Percentiles rank a stretch among this genome's conserved stretches.
Conservation (phyloP, 1,284 basidiomycete species). For the Apiotrichum mycotoxinovorans region DNA sequence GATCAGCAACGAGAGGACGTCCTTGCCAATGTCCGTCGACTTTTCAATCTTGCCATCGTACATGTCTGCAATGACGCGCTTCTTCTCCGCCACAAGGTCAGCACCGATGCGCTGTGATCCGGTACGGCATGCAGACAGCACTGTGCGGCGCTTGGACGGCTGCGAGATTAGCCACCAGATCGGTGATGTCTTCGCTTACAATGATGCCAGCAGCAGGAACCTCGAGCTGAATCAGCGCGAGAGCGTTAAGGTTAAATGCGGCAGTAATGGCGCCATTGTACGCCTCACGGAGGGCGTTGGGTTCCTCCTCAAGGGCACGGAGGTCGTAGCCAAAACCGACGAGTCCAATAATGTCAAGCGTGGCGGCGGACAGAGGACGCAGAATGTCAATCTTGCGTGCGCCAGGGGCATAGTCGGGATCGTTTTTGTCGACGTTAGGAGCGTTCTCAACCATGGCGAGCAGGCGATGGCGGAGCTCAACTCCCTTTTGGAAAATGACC, state of each 20-base stretch:
- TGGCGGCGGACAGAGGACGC: slow-evolving; percentile 51
- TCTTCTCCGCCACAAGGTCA: background rate
- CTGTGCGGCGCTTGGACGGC: background rate
- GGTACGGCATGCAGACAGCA: background rate
- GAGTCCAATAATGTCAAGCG: slow-evolving; percentile 64
- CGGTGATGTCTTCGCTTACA: background rate
- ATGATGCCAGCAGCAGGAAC: background rate
- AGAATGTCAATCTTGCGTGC: slow-evolving; percentile 8
- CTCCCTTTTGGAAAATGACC: slow-evolving; percentile 62
- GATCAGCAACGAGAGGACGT: slow-evolving; percentile 54
- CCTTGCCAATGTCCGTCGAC: slow-evolving; percentile 52
- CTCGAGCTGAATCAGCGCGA: background rate
- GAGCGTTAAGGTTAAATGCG: slow-evolving; percentile 23
- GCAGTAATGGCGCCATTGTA: slow-evolving; percentile 58
- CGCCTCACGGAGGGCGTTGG: slow-evolving; percentile 43
- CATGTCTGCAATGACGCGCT: background rate
- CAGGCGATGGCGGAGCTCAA: slow-evolving; percentile 49
- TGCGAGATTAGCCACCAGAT: background rate
- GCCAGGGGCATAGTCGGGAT: background rate
- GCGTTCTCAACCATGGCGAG: slow-evolving; percentile 18
- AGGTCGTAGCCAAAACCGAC: slow-evolving; percentile 65
- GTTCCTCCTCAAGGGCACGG: slow-evolving; percentile 54
- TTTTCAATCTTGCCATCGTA: slow-evolving; percentile 34
- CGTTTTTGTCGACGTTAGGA: background rate
- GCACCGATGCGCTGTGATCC: background rate